Evolutionary conservation across 106 monocot species (phyloP).

Genomic region (Dioscorea dumetorum): DNA sequence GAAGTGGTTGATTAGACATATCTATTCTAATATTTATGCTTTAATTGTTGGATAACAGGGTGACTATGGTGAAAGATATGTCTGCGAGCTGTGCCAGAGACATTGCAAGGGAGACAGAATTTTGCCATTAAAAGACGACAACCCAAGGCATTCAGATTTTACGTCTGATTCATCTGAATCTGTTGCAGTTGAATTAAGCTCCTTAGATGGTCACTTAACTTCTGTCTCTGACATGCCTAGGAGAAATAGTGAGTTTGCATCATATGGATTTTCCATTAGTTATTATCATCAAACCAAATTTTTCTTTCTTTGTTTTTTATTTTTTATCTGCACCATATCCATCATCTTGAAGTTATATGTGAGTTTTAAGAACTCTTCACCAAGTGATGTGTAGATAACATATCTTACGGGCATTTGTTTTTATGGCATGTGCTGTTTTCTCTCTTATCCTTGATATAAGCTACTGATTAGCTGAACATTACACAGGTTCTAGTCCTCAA

Average conservation of each 20-base stretch:
- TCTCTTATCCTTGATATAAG: neutral
- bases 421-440: neutral
- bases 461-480: neutral
- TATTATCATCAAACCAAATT: too few relatives aligned
- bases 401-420: too few relatives aligned
- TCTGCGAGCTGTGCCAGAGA: conserved; percentile 86
- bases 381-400: too few relatives aligned
- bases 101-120: conserved; percentile 25
- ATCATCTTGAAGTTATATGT: too few relatives aligned
- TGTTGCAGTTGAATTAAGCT: conserved; percentile 15
- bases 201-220: neutral
- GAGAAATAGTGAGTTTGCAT: conserved; percentile 48
- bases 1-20: too few relatives aligned
- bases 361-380: too few relatives aligned
- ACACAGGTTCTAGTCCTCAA: conserved; percentile 23
- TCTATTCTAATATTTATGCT: neutral
- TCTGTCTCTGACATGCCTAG: conserved; percentile 9
- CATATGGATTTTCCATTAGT: neutral
- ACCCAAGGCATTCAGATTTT: conserved; percentile 3
- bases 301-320: too few relatives aligned
- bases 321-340: too few relatives aligned
- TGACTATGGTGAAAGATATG: conserved; percentile 33
- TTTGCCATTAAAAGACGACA: conserved; percentile 5
- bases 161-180: conserved; percentile 15
- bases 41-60: conserved; percentile 19